Evolutionary conservation across 1,284 basidiomycete species (phyloP), one percentile per base, ranked within the genome.

Genomic region (Ceratobasidium sp.): DNA sequence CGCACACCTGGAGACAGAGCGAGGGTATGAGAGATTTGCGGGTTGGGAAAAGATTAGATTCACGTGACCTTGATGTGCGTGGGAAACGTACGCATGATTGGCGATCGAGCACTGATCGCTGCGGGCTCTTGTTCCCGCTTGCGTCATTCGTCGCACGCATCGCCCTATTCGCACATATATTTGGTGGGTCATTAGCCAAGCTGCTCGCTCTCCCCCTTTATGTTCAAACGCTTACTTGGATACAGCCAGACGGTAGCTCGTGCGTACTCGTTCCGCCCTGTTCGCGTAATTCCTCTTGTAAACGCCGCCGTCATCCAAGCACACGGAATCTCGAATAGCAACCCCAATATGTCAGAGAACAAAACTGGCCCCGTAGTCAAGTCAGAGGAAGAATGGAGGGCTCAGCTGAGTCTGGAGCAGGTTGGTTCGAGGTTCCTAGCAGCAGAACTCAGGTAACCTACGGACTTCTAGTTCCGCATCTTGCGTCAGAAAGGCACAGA

Each of bases 401-500:
- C 76, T 1, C 71, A 73, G 19, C 74, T 96, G 66, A 92, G 90
- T 7, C 95, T 87, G 0, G 87, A 94, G 77, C 94, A 96, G 84
- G 93, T 91, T 73, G 57, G 81, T 77, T n/a, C 19, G n/a, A 13
- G 23, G 9, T n/a, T n/a, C n/a, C n/a, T n/a, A n/a, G n/a, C n/a
- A n/a, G n/a, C n/a, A n/a, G n/a, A n/a, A n/a, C n/a, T n/a, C n/a
- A n/a, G n/a, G n/a, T n/a, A n/a, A n/a, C n/a, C 52, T 64, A 62
- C 42, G 42, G 59, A 44, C 14, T 4, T 58, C 2, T 75, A 95
- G 92, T 97, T 97, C 79, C 86, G 87, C 70, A 83, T 96, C 58
- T 79, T 97, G 9, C 87, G 95, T 54, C 75, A 90, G 80, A 94
- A 96, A 79, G 94, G 91, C 36, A 97, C 95, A 0, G 95, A 98